A percentile compares a stretch with the other conserved stretches of the same genome.
phyloP scores from a whole-genome alignment of 208 protist species.

The Crithidia acanthocephali region DNA sequence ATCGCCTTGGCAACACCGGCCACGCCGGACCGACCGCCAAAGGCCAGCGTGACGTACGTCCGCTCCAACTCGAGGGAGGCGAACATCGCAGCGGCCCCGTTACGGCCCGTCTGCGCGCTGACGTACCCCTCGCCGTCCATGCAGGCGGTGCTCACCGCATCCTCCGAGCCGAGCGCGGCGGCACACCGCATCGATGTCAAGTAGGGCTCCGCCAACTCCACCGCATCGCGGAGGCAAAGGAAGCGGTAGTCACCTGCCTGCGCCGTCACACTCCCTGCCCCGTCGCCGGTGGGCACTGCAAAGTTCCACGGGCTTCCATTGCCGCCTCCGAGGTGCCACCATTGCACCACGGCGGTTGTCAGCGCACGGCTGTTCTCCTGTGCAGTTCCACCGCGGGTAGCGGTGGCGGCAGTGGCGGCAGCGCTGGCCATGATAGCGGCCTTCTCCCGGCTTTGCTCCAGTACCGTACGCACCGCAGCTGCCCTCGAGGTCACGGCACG shows the following conservation, averaged over 20 bases:
- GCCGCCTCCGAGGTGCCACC: slow-evolving; percentile 24
- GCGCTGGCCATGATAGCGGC: slow-evolving; percentile 4
- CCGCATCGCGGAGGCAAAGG: slow-evolving; percentile 11
- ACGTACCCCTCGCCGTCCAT: slow-evolving; percentile 5
- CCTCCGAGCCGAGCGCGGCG: slow-evolving; percentile 21
- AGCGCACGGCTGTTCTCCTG: neutral
- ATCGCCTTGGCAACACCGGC: slow-evolving; percentile 10
- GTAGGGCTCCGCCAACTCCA: slow-evolving; percentile 25
- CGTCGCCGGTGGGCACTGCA: neutral
- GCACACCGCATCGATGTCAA: slow-evolving; percentile 29
- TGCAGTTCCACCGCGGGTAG: neutral
- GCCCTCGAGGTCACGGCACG: slow-evolving; percentile 6
- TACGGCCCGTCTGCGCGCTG: neutral
- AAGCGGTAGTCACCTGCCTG: slow-evolving; percentile 7
- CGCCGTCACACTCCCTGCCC: neutral
- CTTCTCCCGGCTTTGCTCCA: slow-evolving; percentile 11
- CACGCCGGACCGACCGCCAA: slow-evolving; percentile 16
- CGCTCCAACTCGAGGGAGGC: slow-evolving; percentile 36
- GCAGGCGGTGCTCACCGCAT: slow-evolving; percentile 7
- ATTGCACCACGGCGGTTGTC: slow-evolving; percentile 19
- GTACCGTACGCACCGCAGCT: neutral
- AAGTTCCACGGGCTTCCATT: slow-evolving; percentile 22
- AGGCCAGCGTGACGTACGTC: slow-evolving; percentile 20
- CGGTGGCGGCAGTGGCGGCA: neutral
- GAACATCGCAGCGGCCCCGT: slow-evolving; percentile 19